Evolutionary conservation across 2,329 filamentous ascomycete genomes (phyloP).

Genomic region (Pleoardoris graminearum): DNA sequence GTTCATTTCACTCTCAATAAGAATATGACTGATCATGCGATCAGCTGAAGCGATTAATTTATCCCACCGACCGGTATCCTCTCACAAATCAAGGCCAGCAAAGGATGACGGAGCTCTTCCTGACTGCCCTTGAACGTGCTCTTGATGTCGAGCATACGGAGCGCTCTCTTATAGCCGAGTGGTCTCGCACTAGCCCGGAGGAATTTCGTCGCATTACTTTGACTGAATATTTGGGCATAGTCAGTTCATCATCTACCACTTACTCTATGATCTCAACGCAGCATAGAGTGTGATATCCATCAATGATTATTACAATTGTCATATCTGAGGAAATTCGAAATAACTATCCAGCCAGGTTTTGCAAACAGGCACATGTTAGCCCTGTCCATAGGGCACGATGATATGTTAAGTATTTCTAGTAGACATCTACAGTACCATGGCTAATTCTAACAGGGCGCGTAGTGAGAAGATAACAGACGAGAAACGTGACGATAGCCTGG

Average conservation of each 20-base stretch:
- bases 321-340: slow-evolving; percentile 4
- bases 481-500: background rate
- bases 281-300: background rate
- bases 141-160: background rate
- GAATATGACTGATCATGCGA: background rate
- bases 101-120: background rate
- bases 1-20: background rate
- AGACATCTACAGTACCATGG: background rate
- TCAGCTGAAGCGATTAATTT: background rate
- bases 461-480: background rate
- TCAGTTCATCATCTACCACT: background rate
- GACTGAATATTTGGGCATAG: background rate
- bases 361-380: slow-evolving; percentile 2
- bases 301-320: background rate
- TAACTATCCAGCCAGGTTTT: slow-evolving; percentile 12
- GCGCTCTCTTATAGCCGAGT: background rate
- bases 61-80: background rate
- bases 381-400: background rate
- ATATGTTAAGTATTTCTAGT: background rate
- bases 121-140: background rate
- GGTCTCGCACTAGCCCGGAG: background rate
- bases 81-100: background rate
- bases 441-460: background rate
- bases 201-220: background rate
- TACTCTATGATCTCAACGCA: background rate